Percentiles rank a stretch among this genome's conserved stretches.
Conservation (phyloP, 306 rosid genomes). For the Cyamopsis tetragonoloba region DNA sequence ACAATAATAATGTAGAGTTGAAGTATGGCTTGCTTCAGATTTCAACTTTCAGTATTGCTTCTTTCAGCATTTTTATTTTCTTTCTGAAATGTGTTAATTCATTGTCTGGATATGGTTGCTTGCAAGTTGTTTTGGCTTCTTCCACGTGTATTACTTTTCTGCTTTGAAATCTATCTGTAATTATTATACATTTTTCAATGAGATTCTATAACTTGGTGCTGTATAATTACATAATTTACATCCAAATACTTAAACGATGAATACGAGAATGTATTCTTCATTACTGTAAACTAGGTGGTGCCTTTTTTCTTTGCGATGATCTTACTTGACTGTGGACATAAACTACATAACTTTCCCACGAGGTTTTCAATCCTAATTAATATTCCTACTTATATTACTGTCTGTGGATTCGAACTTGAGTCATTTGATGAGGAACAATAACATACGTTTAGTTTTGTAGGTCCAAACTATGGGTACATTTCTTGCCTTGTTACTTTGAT, state of each 20-base stretch:
- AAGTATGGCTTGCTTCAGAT: neutral
- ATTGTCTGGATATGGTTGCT: neutral
- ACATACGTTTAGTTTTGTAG: neutral
- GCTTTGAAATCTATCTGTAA: neutral
- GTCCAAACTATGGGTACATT: neutral
- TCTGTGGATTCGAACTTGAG: neutral
- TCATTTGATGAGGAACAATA: conserved; percentile 1
- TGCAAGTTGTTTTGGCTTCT: conserved; percentile 4
- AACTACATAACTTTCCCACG: no score
- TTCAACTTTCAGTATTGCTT: no score
- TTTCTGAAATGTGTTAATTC: conserved; percentile 5
- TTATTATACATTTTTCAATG: neutral
- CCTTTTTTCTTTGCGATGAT: no score
- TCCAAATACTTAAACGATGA: neutral
- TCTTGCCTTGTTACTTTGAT: conserved; percentile 14
- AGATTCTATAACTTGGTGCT: neutral
- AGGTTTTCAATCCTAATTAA: no score
- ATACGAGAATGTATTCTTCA: neutral
- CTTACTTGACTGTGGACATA: no score
- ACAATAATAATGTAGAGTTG: neutral
- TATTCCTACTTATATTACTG: neutral
- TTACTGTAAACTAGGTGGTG: neutral
- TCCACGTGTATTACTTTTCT: neutral
- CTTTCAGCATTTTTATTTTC: neutral
- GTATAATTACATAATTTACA: neutral